Conservation (phyloP, 257 asterid species). For the Coffea canephora region DNA sequence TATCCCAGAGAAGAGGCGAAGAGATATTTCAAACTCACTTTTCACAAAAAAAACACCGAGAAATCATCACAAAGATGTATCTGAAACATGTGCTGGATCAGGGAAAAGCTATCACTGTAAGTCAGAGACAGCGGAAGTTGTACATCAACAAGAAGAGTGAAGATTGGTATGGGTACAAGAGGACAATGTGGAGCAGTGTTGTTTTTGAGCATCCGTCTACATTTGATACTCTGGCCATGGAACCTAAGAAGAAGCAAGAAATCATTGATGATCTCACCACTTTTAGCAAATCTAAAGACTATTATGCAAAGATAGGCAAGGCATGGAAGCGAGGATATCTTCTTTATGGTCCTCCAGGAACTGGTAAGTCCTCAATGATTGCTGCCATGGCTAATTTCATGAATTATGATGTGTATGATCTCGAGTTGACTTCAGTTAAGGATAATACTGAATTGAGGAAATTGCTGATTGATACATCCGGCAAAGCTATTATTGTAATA, state of each 20-base stretch:
- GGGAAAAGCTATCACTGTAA: constrained; percentile 1
- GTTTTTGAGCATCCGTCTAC: constrained; percentile 19
- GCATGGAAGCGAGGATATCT: constrained; percentile 30
- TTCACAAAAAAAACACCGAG: constrained; percentile 4
- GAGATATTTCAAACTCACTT: not conserved
- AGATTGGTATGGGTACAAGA: not conserved
- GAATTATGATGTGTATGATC: constrained; percentile 26
- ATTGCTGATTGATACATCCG: not conserved
- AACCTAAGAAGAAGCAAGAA: constrained; percentile 11
- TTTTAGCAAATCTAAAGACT: constrained; percentile 12
- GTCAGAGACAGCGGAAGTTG: not conserved
- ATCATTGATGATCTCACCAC: too few species aligned
- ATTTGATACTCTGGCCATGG: constrained; percentile 17
- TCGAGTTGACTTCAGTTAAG: constrained; percentile 19
- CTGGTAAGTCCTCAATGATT: constrained; percentile 33
- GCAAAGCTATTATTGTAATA: too few species aligned
- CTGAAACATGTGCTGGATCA: constrained; percentile 9
- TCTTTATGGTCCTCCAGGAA: constrained; percentile 31
- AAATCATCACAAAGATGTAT: constrained; percentile 5
- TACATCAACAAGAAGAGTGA: not conserved
- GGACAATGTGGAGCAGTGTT: constrained; percentile 15
- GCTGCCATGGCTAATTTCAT: constrained; percentile 32
- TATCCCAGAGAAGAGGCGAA: constrained; percentile 40
- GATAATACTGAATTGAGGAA: not conserved
- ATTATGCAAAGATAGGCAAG: constrained; percentile 26